Evolutionary conservation across 768 basidiomycete species (phyloP), one percentile per base, ranked within the genome.

Genomic region (Tephrocybe rancida): DNA sequence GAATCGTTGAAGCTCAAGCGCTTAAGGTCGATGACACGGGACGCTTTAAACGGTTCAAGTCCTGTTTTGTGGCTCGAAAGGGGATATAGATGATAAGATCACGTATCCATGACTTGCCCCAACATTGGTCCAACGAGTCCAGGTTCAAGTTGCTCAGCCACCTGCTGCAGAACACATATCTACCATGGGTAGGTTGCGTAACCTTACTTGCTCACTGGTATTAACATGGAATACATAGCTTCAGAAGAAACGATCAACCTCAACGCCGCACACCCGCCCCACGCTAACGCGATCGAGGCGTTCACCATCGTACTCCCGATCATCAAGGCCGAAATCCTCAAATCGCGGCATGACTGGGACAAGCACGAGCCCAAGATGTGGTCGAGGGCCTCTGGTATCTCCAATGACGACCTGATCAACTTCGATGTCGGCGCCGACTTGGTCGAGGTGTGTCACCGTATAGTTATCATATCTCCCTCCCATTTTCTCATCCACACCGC

Each of bases 351-450:
- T 47, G 59, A 87, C 55, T 90, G 90, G 90, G 76, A 89, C 70
- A 73, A 77, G 56, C 88, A 90, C 63, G 85, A 87, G 66, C 84
- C 84, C 52, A 75, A 68, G 60, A 80, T 91, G 88, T 91, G 87
- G 86, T 73, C 78, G 11, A 76, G 86, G 30, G 88, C 85, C 0
- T 56, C 60, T 41, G 71, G 67, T 13, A 62, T 89, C 26, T 73
- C 77, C 30, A 82, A 92, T 62, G 44, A 69, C 0, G 70, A 84
- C 22, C 72, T 91, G 51, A 72, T 76, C 10, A 56, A 60, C 47
- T 88, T 89, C 62, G 73, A 67, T 32, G 72, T 85, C 50, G 71
- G 77, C 55, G 55, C 69, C 1, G 76, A 79, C 60, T 64, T 77
- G 29, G 69, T 78, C 25, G 61, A 69, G 71, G 80, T 80, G 54